These are phyloP conservation scores for Lasiodiplodia gonubiensis DNA, from an alignment of 2,329 filamentous ascomycete genomes.

Conservation along the genomic window DNA sequence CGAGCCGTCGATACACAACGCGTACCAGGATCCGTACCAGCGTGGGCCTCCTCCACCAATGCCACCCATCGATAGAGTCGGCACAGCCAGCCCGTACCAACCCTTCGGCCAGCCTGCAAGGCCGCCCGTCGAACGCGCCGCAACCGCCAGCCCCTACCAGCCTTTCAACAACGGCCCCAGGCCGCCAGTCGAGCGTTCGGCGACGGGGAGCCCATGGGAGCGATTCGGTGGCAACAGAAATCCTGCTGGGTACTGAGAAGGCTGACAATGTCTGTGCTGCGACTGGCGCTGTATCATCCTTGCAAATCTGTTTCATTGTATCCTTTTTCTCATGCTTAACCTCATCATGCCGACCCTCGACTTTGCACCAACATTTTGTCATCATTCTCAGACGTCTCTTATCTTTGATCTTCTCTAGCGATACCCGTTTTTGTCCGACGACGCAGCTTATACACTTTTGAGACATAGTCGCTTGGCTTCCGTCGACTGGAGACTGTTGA, in stretches of 20 bases:
- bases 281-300: neutral
- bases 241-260: conserved; percentile 7
- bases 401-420: conserved; percentile 11
- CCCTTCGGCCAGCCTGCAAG: neutral
- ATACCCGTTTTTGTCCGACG: conserved; percentile 25
- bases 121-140: neutral
- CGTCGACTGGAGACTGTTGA: neutral
- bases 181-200: conserved; percentile 5
- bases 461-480: conserved; percentile 5
- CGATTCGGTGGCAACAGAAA: conserved; percentile 13
- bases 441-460: conserved; percentile 1
- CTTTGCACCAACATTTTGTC: neutral
- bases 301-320: conserved; percentile 11
- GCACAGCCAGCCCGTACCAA: conserved; percentile 29
- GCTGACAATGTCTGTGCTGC: neutral
- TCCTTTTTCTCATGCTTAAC: conserved; percentile 3
- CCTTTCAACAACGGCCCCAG: neutral
- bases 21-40: conserved; percentile 22
- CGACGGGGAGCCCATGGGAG: conserved; percentile 17
- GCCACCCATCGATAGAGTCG: conserved; percentile 29
- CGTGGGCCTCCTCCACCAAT: conserved; percentile 10
- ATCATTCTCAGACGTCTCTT: neutral
- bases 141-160: conserved; percentile 20
- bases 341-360: conserved; percentile 13
- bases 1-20: conserved; percentile 24